phyloP scores from a whole-genome alignment of 2,329 filamentous ascomycete genomes.

The Cordyceps fumosorosea region DNA sequence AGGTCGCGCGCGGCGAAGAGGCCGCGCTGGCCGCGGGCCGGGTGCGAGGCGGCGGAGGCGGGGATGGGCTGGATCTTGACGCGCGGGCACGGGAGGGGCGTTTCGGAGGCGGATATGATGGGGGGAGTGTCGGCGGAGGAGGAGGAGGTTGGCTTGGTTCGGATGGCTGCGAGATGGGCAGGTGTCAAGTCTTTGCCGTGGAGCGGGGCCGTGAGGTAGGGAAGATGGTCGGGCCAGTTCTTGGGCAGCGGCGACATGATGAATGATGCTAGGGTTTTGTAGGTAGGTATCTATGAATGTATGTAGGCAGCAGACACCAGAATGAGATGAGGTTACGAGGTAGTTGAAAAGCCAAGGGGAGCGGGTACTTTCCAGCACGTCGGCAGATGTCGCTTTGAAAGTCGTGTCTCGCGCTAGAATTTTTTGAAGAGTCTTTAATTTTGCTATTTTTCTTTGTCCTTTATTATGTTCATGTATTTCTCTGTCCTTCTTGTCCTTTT shows the following conservation, averaged over 20 bases:
- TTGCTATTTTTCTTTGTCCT: too few species aligned
- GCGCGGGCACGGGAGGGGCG: constrained; percentile 38
- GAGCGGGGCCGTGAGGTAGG: constrained; percentile 45
- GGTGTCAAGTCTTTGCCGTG: constrained; percentile 40
- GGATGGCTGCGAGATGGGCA: constrained; percentile 34
- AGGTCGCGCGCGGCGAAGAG: constrained; percentile 53
- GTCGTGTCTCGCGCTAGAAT: too few species aligned
- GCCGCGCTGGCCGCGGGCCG: constrained; percentile 51
- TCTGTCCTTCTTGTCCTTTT: too few species aligned
- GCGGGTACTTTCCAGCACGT: too few species aligned
- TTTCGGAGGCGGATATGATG: constrained; percentile 22
- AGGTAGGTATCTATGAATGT: too few species aligned
- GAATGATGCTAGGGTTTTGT: too few species aligned
- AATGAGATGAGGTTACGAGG: too few species aligned
- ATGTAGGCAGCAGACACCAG: too few species aligned
- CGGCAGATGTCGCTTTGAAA: too few species aligned
- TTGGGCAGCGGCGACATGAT: constrained; percentile 40
- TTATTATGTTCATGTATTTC: too few species aligned
- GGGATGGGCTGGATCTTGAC: constrained; percentile 50
- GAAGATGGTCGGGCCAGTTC: constrained; percentile 50
- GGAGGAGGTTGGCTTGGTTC: constrained; percentile 21
- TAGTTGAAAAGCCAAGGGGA: too few species aligned
- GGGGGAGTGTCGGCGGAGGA: constrained; percentile 13
- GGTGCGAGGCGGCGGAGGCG: constrained; percentile 38
- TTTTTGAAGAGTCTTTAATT: too few species aligned